Evolutionary conservation across 2,329 filamentous ascomycete genomes (phyloP).

Genomic region (Botrytis deweyae): DNA sequence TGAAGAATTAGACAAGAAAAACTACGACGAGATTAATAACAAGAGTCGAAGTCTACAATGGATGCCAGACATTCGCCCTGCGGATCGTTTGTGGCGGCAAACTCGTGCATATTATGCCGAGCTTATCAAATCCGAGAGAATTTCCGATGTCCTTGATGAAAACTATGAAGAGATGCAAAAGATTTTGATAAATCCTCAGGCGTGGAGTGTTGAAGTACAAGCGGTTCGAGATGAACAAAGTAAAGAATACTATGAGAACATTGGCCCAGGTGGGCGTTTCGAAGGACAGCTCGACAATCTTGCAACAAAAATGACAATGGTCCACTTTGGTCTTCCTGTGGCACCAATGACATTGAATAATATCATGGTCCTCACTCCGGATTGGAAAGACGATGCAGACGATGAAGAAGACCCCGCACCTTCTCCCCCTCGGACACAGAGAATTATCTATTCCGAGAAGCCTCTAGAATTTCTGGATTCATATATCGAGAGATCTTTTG

Average conservation of each 20-base stretch:
- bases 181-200: slow-evolving; percentile 9
- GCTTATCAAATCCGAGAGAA: not conserved
- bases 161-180: slow-evolving; percentile 17
- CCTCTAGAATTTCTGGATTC: slow-evolving; percentile 37
- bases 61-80: slow-evolving; percentile 9
- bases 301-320: slow-evolving; percentile 38
- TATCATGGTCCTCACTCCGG: slow-evolving; percentile 23
- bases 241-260: slow-evolving; percentile 13
- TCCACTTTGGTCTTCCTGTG: slow-evolving; percentile 38
- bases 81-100: not conserved
- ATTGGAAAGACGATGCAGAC: slow-evolving; percentile 23
- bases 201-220: slow-evolving; percentile 11
- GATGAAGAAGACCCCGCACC: slow-evolving; percentile 25
- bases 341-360: slow-evolving; percentile 35
- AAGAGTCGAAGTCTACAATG: slow-evolving; percentile 16
- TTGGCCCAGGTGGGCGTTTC: slow-evolving; percentile 11
- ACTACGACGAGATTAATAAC: slow-evolving; percentile 3
- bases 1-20: slow-evolving; percentile 18
- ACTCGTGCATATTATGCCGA: slow-evolving; percentile 6
- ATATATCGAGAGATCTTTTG: slow-evolving; percentile 35
- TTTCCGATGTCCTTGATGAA: slow-evolving; percentile 9
- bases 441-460: slow-evolving; percentile 33
- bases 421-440: slow-evolving; percentile 24
- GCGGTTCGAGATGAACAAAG: not conserved
- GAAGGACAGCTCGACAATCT: slow-evolving; percentile 31